Base-by-base conservation (phyloP, 2,329 filamentous ascomycete species). In the Colletotrichum graminicola region DNA sequence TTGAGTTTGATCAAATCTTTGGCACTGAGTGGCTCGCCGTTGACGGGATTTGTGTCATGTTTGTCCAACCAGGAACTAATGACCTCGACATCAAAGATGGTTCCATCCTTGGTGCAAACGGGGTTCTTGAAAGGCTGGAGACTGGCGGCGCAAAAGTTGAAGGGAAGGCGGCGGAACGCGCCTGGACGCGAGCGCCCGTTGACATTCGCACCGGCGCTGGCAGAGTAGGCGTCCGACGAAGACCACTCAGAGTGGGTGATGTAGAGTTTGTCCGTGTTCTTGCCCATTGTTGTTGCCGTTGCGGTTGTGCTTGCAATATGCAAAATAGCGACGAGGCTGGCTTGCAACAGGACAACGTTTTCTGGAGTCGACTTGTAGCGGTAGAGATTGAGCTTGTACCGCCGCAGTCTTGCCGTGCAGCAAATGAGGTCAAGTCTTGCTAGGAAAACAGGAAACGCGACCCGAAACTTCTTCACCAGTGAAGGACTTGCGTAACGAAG, bases 191-290 rank as follows among this genome's bases (percentile, higher is more conserved):
- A 81, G 83, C 91, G 80, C 79, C 88, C 80, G 49, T 65, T 66
- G 67, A 92, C 89, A 76, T 90, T 90, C 67, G 91, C 87, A 76
- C 93, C 93, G 36, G 88, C 91, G 79, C 91, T 95, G 75, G 94
- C 94, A 41, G 93, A 93, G 82, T 93, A 98, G 71, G 94, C 91
- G 81, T 98, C 95, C 59, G 92, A 90, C 7, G 94, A 97, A 10
- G 94, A 92, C 96, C 96, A 99, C 86, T 99, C 96, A 51, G 94
- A 97, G 84, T 99, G 97, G 66, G 96, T 99, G 78, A 99, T 99
- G 80, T 84, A 85, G 73, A 85, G 80, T 71, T 85, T 85, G 74
- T 85, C 83, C 14, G 83, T 85, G 74, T 83, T 83, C 75, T 86
- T 86, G 3, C 84, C 84, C 84, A 86, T 86, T 62, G 18, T 32